Evolutionary conservation across 176 grass and related monocot species (phyloP).

Genomic region (Oropetium thomaeum): DNA sequence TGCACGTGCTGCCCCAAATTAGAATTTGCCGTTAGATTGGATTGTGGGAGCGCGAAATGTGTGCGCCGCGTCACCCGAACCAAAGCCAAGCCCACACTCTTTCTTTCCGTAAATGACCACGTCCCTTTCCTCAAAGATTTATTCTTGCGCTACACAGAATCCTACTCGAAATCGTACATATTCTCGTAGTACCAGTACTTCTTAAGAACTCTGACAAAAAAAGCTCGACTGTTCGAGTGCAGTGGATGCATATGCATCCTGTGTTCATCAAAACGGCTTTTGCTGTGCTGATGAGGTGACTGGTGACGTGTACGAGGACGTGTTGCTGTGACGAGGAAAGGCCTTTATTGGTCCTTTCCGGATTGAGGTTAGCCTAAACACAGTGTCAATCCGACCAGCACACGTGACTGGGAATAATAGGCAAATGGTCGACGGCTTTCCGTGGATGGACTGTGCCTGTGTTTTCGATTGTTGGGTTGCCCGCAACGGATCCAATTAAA

Average conservation of each 20-base stretch:
- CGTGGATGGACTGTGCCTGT: too few relatives aligned
- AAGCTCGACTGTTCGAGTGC: too few relatives aligned
- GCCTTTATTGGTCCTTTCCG: background rate
- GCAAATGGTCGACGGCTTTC: background rate
- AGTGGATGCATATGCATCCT: background rate
- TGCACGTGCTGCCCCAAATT: background rate
- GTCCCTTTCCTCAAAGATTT: slow-evolving; percentile 11
- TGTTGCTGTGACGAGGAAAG: background rate
- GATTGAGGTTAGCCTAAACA: background rate
- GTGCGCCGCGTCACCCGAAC: slow-evolving; percentile 27
- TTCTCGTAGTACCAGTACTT: too few relatives aligned
- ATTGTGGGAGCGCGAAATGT: background rate
- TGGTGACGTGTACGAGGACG: too few relatives aligned
- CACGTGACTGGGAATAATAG: background rate
- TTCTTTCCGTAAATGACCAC: background rate
- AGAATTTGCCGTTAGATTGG: background rate
- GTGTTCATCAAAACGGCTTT: background rate
- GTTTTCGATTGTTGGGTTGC: too few relatives aligned
- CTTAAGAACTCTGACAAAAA: too few relatives aligned
- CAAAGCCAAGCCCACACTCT: background rate
- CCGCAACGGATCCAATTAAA: too few relatives aligned
- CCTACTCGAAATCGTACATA: background rate
- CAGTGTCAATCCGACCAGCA: background rate
- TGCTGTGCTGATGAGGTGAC: background rate
- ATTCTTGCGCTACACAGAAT: background rate